These are phyloP conservation scores for Diddensiella santjacobensis DNA, from an alignment of 805 yeast genomes.

Conservation along the genomic window DNA sequence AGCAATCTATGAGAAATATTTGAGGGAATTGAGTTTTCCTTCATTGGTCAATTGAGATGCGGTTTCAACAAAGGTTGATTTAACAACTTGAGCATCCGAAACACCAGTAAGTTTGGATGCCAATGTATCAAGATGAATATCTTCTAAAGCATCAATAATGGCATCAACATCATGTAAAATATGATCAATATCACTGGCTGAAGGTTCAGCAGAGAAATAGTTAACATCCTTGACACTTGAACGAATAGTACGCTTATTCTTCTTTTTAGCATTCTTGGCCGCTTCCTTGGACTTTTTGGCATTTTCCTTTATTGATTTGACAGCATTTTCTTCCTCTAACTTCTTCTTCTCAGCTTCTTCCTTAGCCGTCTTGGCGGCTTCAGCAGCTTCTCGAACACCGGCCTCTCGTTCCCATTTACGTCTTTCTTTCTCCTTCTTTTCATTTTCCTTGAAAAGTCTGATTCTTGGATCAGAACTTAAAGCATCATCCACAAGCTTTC, in stretches of 20 bases:
- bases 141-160: conserved; percentile 77
- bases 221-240: conserved; percentile 73
- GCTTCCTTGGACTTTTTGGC: conserved; percentile 95
- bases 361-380: conserved; percentile 76
- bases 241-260: conserved; percentile 88
- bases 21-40: conserved; percentile 17
- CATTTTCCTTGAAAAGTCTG: conserved; percentile 86
- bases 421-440: conserved; percentile 90
- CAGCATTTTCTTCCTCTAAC: conserved; percentile 67
- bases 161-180: conserved; percentile 64
- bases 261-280: conserved; percentile 87
- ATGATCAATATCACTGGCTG: conserved; percentile 52
- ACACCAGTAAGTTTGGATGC: conserved; percentile 61
- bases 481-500: conserved; percentile 84
- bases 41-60: conserved; percentile 46
- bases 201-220: conserved; percentile 63
- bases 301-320: conserved; percentile 63
- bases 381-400: conserved; percentile 95
- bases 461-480: conserved; percentile 91
- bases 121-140: conserved; percentile 67
- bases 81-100: conserved; percentile 51
- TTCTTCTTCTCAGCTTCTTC: conserved; percentile 84
- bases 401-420: conserved; percentile 98
- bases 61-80: conserved; percentile 53
- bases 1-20: conserved; percentile 29